These are phyloP conservation scores for Phytophthora hybrid DNA, from an alignment of 352 stramenopile species.

Conservation along the genomic window DNA sequence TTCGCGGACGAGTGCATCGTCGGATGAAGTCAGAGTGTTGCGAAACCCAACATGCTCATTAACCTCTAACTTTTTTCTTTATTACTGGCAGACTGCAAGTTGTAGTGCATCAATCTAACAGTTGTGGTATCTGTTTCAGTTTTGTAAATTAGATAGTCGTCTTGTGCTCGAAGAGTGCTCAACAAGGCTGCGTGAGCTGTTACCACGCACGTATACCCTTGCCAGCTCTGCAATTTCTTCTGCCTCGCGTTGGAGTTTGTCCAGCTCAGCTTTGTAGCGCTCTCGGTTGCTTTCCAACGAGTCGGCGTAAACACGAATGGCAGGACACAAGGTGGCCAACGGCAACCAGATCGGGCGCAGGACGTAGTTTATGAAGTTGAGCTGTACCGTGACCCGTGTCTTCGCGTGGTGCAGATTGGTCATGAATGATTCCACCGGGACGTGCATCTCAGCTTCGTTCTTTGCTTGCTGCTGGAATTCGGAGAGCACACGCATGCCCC, in stretches of 20 bases:
- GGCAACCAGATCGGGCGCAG: constrained; percentile 74
- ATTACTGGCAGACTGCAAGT: constrained; percentile 10
- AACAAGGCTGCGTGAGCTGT: constrained; percentile 49
- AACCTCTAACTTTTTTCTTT: constrained; percentile 13
- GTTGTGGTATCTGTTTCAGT: constrained; percentile 6
- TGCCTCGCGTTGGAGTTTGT: constrained; percentile 49
- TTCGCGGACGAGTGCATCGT: neutral
- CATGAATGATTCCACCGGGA: constrained; percentile 81
- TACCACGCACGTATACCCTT: constrained; percentile 48
- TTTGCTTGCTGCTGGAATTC: constrained; percentile 82
- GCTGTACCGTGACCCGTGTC: constrained; percentile 69
- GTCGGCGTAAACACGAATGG: constrained; percentile 64
- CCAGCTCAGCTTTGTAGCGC: constrained; percentile 66
- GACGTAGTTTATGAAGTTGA: constrained; percentile 85
- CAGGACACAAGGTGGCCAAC: constrained; percentile 53
- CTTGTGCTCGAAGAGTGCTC: constrained; percentile 9
- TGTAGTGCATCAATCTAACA: constrained; percentile 7
- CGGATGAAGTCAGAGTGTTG: constrained; percentile 7
- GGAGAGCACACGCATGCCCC: constrained; percentile 66
- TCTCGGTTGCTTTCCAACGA: constrained; percentile 71
- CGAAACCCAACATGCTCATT: constrained; percentile 27
- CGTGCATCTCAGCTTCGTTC: constrained; percentile 66
- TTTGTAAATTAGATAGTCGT: constrained; percentile 20
- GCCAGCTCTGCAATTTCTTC: constrained; percentile 32
- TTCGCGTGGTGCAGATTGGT: constrained; percentile 68